Evolutionary conservation across 768 basidiomycete genomes (phyloP), one percentile per base, ranked within the genome.

Genomic region (Mycena polygramma): DNA sequence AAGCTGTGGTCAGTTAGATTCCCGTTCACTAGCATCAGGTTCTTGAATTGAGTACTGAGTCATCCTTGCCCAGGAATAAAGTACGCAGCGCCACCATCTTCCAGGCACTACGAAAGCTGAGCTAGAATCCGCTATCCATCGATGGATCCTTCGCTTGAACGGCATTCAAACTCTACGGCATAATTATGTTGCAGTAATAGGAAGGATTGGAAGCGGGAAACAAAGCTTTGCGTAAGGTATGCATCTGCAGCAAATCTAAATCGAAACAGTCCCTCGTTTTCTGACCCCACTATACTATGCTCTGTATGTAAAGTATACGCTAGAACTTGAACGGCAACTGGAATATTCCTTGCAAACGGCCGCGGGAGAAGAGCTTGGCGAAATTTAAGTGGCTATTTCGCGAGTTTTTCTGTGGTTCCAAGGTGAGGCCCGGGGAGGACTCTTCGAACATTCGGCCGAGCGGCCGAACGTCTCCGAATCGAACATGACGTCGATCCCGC

Each of bases 1-100:
- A 26, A 57, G 39, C 22, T 8, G 14, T 41, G 39, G 55, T 57
- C 39, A 57, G 55, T 57, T 41, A 11, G 55, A 57, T 57, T 57
- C 39, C 55, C 55, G 39, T 57, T 20, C 22, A 37, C 13, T 39
- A 55, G 37, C 36, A 55, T 22, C n/a, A 24, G 22, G 11, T 24
- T 55, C 11, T 54, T 36, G 36, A 22, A 39, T 36, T 39, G 20
- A 19, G 36, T 7, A 53, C 7, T 30, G 30, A 30, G 30, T 53
- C 36, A 39, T 55, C 36, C n/a, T 57, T 15, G 39, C 14, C n/a
- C 39, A 35, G 30, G 11, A n/a, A 20, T 4, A 37, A 39, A 24
- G 22, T 4, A 14, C 14, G 3, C 39, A 41, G 55, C 55, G 55
- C 55, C 55, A 57, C 55, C 11, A 39, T 57, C 55, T 24, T 20